Base-by-base conservation (phyloP, 2,329 filamentous ascomycete genomes). In the Pyricularia pennisetigena region DNA sequence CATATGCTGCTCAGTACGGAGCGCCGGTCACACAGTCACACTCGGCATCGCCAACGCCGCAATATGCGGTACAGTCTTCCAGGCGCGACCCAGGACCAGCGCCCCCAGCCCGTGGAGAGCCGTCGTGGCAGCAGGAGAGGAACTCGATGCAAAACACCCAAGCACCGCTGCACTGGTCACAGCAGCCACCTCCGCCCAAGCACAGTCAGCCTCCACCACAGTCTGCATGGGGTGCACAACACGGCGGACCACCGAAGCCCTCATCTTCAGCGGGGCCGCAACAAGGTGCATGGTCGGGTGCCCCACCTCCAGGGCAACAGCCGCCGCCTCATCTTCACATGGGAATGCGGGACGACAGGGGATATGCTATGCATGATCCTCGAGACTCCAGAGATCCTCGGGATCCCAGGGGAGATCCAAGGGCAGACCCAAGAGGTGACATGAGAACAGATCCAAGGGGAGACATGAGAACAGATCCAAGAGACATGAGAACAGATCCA, bases 31-130 rank as follows among this genome's bases (percentile, higher is more conserved):
- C 76, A 3, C 81, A 81, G 71, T 73, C 75, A n/a, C 76, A 78
- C 16, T 78, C 79, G 26, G 79, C 80, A n/a, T 83, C 84, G 7
- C 82, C 85, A n/a, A 80, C 83, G n/a, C 80, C 82, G 24, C 85
- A 86, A 71, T 88, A 87, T 68, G 78, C 80, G 0, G 74, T 79
- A 10, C 84, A 87, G 72, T 78, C 79, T n/a, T 78, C 81, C 30
- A 76, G 79, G 12, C 80, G 82, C 24, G 83, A 86, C 64, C 54
- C 59, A 32, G 64, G 64, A 41, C 65, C 41, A 54, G 73, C 80
- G 0, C 77, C 73, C 10, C 74, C 75, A 9, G 72, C 75, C 1
- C 73, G 72, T 29, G 75, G 81, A 28, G 80, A 82, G 57, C 69
- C 73, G 5, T 76, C 76, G 66, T 81, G 78, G 76, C 74, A 74